Evolutionary conservation across 495 filamentous ascomycete species (phyloP).

Genomic region (Talaromyces liani): DNA sequence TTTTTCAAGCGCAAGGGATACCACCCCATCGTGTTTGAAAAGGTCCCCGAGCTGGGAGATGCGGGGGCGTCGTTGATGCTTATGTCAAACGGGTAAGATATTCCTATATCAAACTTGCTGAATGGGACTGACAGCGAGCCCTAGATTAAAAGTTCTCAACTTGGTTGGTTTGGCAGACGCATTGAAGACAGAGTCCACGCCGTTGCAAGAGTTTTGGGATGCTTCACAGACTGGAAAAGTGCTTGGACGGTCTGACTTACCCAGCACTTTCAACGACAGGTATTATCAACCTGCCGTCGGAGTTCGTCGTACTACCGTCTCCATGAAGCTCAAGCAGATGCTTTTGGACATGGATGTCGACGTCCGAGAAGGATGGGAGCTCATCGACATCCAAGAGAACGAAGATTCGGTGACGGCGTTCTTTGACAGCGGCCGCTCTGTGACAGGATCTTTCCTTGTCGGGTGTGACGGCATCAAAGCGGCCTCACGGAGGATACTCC

Average conservation of each 20-base stretch:
- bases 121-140: no score
- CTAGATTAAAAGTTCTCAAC: no score
- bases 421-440: slow-evolving; percentile 8
- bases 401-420: slow-evolving; percentile 10
- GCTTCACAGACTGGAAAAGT: no score
- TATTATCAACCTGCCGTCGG: slow-evolving; percentile 12
- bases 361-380: slow-evolving; percentile 12
- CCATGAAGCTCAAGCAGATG: slow-evolving; percentile 9
- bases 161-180: no score
- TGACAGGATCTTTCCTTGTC: slow-evolving; percentile 15
- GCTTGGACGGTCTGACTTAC: slow-evolving; percentile 7
- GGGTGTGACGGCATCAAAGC: slow-evolving; percentile 20
- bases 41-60: slow-evolving; percentile 13
- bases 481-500: slow-evolving; percentile 8
- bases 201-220: no score
- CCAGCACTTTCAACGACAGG: slow-evolving; percentile 1
- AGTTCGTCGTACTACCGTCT: slow-evolving; percentile 9
- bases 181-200: no score
- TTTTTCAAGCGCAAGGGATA: slow-evolving; percentile 17
- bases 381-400: slow-evolving; percentile 10
- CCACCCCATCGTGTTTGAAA: slow-evolving; percentile 20
- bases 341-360: slow-evolving; percentile 8
- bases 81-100: slow-evolving; percentile 17
- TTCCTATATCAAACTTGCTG: no score
- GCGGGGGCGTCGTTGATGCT: slow-evolving; percentile 18